phyloP scores from a whole-genome alignment of 345 rosid species.

The Eucalyptus microcorys region DNA sequence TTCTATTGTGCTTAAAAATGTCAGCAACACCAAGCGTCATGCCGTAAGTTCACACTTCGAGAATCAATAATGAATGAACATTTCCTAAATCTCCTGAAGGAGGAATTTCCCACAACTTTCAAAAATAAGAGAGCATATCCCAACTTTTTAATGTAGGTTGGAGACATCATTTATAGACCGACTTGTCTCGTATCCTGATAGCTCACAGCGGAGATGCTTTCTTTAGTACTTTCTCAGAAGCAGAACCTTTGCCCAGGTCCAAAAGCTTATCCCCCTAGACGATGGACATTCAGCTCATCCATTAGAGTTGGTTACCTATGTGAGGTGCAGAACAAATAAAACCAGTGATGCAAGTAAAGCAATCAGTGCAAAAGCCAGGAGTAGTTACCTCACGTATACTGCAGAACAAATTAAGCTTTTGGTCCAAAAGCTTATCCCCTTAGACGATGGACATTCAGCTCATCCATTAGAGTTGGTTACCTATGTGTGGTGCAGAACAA shows the following conservation, averaged over 20 bases:
- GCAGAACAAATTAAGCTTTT: no score
- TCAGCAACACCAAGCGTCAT: neutral
- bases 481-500: neutral
- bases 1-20: neutral
- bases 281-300: neutral
- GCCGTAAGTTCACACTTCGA: neutral
- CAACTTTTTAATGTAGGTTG: neutral
- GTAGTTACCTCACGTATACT: neutral
- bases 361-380: neutral
- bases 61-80: neutral
- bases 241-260: neutral
- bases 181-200: neutral
- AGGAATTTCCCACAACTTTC: neutral
- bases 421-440: no score
- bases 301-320: neutral
- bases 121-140: neutral
- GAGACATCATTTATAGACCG: neutral
- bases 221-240: neutral
- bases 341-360: neutral
- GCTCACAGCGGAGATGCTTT: neutral
- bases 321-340: neutral
- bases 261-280: no score
- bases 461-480: neutral
- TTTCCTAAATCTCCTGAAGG: neutral
- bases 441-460: no score